A percentile compares a stretch with the other conserved stretches of the same genome.
phyloP scores from a whole-genome alignment of 108 stramenopile genomes.

The Discostella pseudostelligera region DNA sequence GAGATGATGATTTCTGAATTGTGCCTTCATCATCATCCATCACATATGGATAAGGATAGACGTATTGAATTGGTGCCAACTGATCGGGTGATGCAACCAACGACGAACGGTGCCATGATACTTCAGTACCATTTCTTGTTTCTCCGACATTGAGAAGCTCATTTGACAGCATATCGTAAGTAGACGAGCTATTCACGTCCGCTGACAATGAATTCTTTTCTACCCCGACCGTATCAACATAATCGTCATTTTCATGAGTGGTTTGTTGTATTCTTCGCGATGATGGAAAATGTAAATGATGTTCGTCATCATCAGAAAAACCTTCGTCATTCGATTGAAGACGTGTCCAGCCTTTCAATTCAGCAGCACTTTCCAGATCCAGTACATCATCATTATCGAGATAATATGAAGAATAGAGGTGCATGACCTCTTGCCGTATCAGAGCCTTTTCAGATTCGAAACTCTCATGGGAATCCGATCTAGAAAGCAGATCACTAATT shows the following conservation, averaged over 20 bases:
- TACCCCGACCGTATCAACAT: neutral
- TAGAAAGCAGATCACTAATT: neutral
- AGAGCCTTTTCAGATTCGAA: neutral
- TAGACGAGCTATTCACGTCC: neutral
- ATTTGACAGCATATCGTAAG: neutral
- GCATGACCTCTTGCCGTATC: constrained; percentile 49
- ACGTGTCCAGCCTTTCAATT: constrained; percentile 31
- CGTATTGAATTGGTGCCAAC: constrained; percentile 12
- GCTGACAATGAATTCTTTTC: neutral
- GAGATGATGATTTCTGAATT: constrained; percentile 46
- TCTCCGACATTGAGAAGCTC: neutral
- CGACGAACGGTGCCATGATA: neutral
- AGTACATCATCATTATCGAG: constrained; percentile 12
- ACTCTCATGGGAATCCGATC: constrained; percentile 1
- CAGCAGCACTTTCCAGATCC: constrained; percentile 1
- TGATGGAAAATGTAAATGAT: neutral
- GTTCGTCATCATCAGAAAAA: neutral
- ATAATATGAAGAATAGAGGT: constrained; percentile 35
- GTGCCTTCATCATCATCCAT: constrained; percentile 60
- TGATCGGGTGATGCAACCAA: neutral
- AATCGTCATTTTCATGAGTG: neutral
- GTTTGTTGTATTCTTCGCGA: neutral
- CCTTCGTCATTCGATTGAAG: constrained; percentile 34
- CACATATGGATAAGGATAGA: constrained; percentile 67
- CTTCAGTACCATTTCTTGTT: constrained; percentile 5